phyloP scores from a whole-genome alignment of 1,284 basidiomycete species.

The Leccinum subspadiceum region DNA sequence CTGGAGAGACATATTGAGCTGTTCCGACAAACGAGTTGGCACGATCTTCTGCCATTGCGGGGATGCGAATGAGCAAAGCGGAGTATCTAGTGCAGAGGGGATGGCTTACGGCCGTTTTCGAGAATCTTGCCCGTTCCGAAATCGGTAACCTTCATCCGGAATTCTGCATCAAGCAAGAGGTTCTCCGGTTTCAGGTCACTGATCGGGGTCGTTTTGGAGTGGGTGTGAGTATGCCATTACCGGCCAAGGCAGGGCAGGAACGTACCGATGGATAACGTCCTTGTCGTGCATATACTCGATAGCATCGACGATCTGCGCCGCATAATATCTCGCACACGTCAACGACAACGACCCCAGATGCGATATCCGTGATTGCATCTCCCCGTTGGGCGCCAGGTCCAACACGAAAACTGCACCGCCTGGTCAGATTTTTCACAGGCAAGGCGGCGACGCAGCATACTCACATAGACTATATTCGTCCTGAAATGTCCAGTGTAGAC shows the following conservation, averaged over 20 bases:
- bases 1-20: too few species aligned
- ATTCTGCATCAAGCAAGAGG: conserved; percentile 81
- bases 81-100: neutral
- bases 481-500: conserved; percentile 61
- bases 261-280: too few species aligned
- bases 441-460: too few species aligned
- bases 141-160: conserved; percentile 93
- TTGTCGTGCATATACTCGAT: too few species aligned
- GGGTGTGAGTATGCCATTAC: too few species aligned
- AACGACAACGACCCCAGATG: conserved; percentile 46
- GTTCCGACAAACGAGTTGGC: too few species aligned
- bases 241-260: too few species aligned
- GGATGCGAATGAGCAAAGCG: neutral
- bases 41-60: too few species aligned
- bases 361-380: conserved; percentile 79
- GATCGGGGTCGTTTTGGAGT: neutral
- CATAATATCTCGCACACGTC: too few species aligned
- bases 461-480: conserved; percentile 50
- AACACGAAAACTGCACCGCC: conserved; percentile 77
- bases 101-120: conserved; percentile 48
- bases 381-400: conserved; percentile 79
- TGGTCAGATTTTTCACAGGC: neutral
- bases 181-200: conserved; percentile 93
- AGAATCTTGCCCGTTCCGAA: conserved; percentile 95
- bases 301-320: too few species aligned